These are phyloP conservation scores for Candida ortonii DNA, from an alignment of 805 yeast genomes.

Conservation along the genomic window DNA sequence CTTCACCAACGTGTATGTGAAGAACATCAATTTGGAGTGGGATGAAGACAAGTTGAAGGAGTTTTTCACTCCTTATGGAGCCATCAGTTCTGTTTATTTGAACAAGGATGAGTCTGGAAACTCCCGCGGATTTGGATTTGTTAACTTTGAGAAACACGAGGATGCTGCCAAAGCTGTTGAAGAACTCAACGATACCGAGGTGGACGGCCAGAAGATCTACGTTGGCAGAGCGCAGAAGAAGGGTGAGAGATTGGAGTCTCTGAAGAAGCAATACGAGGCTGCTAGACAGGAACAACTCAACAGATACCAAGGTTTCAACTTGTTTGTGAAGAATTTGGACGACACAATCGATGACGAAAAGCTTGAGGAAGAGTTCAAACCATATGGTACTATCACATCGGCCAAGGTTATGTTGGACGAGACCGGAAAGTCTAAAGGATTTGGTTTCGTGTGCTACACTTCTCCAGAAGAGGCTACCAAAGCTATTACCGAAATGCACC, in stretches of 20 bases:
- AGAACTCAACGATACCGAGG: constrained; percentile 81
- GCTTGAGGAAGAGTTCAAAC: constrained; percentile 87
- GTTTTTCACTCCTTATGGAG: constrained; percentile 71
- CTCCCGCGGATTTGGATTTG: constrained; percentile 94
- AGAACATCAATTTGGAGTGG: constrained; percentile 76
- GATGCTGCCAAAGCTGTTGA: constrained; percentile 90
- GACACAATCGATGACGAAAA: constrained; percentile 89
- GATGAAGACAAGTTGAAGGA: constrained; percentile 68
- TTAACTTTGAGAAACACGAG: constrained; percentile 85
- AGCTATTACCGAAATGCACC: constrained; percentile 98
- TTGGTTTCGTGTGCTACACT: constrained; percentile 97
- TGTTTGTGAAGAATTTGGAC: constrained; percentile 94
- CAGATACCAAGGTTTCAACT: constrained; percentile 96
- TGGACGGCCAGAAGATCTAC: constrained; percentile 80
- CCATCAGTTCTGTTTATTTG: constrained; percentile 77
- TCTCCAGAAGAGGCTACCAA: constrained; percentile 98
- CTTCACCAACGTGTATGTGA: constrained; percentile 94
- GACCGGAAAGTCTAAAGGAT: constrained; percentile 92
- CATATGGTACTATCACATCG: constrained; percentile 92
- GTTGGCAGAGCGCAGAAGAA: constrained; percentile 99
- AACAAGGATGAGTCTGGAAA: constrained; percentile 83
- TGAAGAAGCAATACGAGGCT: constrained; percentile 91
- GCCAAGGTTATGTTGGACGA: constrained; percentile 96
- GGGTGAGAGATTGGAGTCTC: constrained; percentile 94
- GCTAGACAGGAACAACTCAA: constrained; percentile 86